Evolutionary conservation across 352 stramenopile genomes (phyloP).

Genomic region (Thalassiosira livingstoniorum): DNA sequence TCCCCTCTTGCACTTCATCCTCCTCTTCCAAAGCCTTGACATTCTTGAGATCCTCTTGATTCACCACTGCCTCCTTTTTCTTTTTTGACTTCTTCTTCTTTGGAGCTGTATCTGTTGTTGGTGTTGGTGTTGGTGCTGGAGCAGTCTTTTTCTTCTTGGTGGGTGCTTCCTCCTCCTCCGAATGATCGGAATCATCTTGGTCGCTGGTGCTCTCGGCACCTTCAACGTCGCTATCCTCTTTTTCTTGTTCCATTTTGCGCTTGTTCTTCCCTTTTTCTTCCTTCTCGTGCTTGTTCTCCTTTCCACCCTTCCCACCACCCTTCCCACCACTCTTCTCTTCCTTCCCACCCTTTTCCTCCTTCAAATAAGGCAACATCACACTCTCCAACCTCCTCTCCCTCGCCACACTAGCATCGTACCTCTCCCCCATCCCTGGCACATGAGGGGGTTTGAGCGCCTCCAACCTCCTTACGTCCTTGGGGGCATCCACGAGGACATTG

Average conservation of each 20-base stretch:
- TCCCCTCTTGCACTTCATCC: conserved; percentile 82
- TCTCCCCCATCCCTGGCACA: conserved; percentile 88
- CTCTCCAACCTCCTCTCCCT: conserved; percentile 90
- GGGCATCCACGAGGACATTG: conserved; percentile 86
- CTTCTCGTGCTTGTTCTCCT: conserved; percentile 64
- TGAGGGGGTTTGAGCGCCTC: conserved; percentile 90
- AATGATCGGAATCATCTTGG: conserved; percentile 16
- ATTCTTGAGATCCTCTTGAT: conserved; percentile 58
- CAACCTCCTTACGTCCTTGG: conserved; percentile 89
- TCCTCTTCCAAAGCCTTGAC: conserved; percentile 71
- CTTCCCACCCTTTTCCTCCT: conserved; percentile 27
- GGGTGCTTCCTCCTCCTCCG: conserved; percentile 5
- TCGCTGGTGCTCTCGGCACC: conserved; percentile 26
- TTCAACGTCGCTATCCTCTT: conserved; percentile 36
- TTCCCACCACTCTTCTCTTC: conserved; percentile 41
- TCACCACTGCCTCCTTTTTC: conserved; percentile 55
- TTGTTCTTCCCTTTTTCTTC: conserved; percentile 49
- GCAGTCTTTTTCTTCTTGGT: conserved; percentile 34
- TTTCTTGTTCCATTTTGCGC: conserved; percentile 41
- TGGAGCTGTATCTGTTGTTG: background rate
- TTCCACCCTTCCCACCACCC: conserved; percentile 64
- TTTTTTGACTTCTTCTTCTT: conserved; percentile 31
- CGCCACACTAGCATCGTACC: conserved; percentile 88
- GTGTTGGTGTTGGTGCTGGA: conserved; percentile 21
- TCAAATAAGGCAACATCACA: conserved; percentile 51